phyloP scores from a whole-genome alignment of 345 rosid species.

The Eucalyptus regnans region DNA sequence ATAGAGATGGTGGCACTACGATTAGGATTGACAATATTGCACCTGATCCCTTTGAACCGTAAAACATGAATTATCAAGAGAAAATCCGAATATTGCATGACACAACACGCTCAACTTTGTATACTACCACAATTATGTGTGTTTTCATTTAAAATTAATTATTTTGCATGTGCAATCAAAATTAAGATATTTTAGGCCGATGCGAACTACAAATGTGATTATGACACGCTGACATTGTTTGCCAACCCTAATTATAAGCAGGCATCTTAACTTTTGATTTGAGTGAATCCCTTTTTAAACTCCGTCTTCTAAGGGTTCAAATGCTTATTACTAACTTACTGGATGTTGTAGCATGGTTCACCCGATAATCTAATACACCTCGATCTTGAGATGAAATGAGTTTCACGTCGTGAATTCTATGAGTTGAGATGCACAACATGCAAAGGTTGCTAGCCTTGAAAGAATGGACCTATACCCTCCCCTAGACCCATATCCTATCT shows the following conservation, averaged over 20 bases:
- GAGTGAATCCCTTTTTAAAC: neutral
- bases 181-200: neutral
- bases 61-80: accelerated
- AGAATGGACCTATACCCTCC: neutral
- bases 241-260: neutral
- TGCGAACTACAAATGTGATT: no score
- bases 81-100: neutral
- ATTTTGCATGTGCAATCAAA: neutral
- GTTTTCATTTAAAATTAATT: no score
- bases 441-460: neutral
- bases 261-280: neutral
- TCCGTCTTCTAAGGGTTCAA: neutral
- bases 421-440: neutral
- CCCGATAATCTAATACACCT: no score
- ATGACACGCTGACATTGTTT: neutral
- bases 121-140: neutral
- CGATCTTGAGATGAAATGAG: neutral
- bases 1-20: neutral
- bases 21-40: neutral
- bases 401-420: no score
- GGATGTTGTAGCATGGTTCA: neutral
- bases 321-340: neutral
- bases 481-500: neutral
- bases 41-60: no score
- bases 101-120: no score